These are phyloP conservation scores for Ramaria rubella DNA, from an alignment of 768 basidiomycete species.

Conservation along the genomic window DNA sequence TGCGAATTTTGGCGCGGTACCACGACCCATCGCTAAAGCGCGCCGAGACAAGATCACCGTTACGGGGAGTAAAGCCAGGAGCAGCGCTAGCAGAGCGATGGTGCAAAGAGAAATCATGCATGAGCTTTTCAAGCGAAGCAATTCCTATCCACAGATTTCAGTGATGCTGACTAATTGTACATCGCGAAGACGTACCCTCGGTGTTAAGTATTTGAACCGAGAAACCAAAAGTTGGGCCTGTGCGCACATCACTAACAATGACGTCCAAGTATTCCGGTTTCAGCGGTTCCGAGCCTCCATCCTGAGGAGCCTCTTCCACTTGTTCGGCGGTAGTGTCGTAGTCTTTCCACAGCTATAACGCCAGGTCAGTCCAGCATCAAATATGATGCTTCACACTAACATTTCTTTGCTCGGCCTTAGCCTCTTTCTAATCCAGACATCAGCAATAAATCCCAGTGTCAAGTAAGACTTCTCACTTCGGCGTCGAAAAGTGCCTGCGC, in stretches of 20 bases:
- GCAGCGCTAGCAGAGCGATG: slow-evolving; percentile 59
- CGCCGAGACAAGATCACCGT: slow-evolving; percentile 87
- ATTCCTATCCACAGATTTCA: slow-evolving; percentile 50
- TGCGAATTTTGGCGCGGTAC: slow-evolving; percentile 92
- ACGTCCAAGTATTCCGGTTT: slow-evolving; percentile 88
- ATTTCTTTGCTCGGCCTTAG: slow-evolving; percentile 71
- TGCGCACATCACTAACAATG: slow-evolving; percentile 82
- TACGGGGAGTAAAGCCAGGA: slow-evolving; percentile 69
- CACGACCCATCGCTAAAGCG: slow-evolving; percentile 92
- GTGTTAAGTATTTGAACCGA: slow-evolving; percentile 92
- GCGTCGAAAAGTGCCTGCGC: slow-evolving; percentile 73
- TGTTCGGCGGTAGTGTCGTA: slow-evolving; percentile 71
- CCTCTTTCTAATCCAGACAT: slow-evolving; percentile 49
- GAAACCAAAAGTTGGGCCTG: slow-evolving; percentile 69
- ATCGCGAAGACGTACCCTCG: slow-evolving; percentile 49
- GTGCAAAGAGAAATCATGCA: slow-evolving; percentile 87
- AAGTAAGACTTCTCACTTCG: slow-evolving; percentile 45
- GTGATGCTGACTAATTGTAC: background rate
- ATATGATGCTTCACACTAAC: slow-evolving; percentile 37
- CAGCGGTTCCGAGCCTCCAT: slow-evolving; percentile 34
- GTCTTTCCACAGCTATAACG: slow-evolving; percentile 72
- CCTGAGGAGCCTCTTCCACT: slow-evolving; percentile 32
- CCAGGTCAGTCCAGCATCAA: background rate
- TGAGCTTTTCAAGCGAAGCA: slow-evolving; percentile 84
- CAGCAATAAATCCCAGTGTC: background rate